Conservation (phyloP, 208 protist genomes). For the Zelonia costaricensis region DNA sequence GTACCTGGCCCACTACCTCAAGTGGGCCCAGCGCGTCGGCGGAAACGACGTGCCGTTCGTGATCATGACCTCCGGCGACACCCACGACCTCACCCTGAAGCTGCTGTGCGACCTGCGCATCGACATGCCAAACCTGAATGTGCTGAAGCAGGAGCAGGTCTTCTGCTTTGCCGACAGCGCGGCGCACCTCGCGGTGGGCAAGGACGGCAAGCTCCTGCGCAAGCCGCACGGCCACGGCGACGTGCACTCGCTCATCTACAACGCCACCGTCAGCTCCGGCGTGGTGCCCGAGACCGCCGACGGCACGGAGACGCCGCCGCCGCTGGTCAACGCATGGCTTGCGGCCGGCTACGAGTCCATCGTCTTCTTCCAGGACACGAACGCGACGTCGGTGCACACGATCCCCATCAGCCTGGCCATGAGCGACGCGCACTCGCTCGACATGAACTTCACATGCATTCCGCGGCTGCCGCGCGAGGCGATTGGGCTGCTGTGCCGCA, state of each 20-base stretch:
- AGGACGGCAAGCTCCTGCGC: slow-evolving; percentile 57
- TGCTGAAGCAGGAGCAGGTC: slow-evolving; percentile 92
- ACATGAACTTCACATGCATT: slow-evolving; percentile 93
- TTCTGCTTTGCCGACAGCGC: slow-evolving; percentile 82
- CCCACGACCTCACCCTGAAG: slow-evolving; percentile 76
- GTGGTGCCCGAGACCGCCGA: neutral
- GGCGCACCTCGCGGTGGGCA: slow-evolving; percentile 70
- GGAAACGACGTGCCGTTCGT: slow-evolving; percentile 72
- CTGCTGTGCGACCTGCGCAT: slow-evolving; percentile 58
- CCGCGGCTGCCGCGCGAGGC: slow-evolving; percentile 83
- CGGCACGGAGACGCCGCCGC: neutral
- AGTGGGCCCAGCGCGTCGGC: slow-evolving; percentile 48
- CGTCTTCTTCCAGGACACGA: slow-evolving; percentile 95
- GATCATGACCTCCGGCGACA: slow-evolving; percentile 96
- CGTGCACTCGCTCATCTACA: slow-evolving; percentile 89
- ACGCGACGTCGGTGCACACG: slow-evolving; percentile 68
- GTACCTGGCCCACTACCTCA: slow-evolving; percentile 87
- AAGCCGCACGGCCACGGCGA: slow-evolving; percentile 96
- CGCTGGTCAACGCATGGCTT: slow-evolving; percentile 53
- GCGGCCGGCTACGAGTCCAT: slow-evolving; percentile 69
- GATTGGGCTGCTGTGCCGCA: slow-evolving; percentile 68
- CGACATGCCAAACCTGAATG: slow-evolving; percentile 52
- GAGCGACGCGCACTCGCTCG: slow-evolving; percentile 50
- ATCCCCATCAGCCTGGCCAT: slow-evolving; percentile 84
- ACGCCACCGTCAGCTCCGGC: slow-evolving; percentile 18